These are phyloP conservation scores for Coniella vitis DNA, from an alignment of 2,329 filamentous ascomycete species.

Conservation along the genomic window DNA sequence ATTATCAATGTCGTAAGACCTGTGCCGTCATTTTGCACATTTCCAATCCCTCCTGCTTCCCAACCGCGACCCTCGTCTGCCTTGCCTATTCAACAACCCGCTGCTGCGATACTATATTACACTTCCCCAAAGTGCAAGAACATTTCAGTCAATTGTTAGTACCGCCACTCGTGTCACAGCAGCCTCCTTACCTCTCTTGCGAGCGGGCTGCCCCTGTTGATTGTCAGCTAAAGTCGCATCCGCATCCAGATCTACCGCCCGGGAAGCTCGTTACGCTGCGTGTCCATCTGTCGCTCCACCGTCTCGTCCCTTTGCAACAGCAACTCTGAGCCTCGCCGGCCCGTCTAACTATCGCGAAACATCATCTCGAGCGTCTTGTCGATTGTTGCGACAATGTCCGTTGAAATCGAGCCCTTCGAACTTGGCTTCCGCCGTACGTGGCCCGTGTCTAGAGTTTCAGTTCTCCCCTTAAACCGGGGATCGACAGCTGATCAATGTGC, in stretches of 20 bases:
- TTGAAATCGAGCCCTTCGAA: constrained; percentile 87
- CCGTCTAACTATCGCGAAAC: neutral
- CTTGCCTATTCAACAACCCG: neutral
- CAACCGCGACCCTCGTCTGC: constrained; percentile 1
- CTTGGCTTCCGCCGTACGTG: constrained; percentile 85
- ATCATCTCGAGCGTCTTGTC: constrained; percentile 10
- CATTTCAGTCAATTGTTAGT: too few species aligned
- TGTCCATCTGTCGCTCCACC: too few species aligned
- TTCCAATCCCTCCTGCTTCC: neutral
- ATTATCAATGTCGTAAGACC: constrained; percentile 13
- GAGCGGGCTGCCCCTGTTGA: too few species aligned
- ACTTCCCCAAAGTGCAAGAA: too few species aligned
- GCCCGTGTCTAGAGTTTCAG: neutral
- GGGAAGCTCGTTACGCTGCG: too few species aligned
- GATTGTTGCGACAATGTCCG: constrained; percentile 62
- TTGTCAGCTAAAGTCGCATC: too few species aligned
- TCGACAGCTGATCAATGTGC: constrained; percentile 17
- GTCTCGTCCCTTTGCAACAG: too few species aligned
- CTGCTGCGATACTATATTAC: neutral
- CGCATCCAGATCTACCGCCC: too few species aligned
- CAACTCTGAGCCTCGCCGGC: constrained; percentile 8
- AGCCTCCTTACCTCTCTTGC: neutral
- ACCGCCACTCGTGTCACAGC: neutral
- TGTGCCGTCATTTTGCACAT: constrained; percentile 13
- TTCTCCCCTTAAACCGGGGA: neutral